Base-by-base conservation (phyloP, 805 yeast genomes). In the Suhomyces sp. region DNA sequence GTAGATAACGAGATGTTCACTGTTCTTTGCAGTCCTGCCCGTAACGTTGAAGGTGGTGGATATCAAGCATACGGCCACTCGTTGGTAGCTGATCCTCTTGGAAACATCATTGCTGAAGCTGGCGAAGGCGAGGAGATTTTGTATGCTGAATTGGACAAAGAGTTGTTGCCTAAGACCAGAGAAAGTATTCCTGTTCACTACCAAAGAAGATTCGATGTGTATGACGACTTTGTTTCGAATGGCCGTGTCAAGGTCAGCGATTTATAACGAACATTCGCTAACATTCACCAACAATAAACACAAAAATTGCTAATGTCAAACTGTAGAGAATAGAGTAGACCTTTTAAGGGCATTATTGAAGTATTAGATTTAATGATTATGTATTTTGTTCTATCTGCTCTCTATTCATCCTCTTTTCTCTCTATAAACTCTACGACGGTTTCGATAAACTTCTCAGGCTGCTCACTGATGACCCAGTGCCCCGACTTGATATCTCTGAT, bases 381-480 rank as follows among this genome's bases (percentile, higher is more conserved):
- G n/a, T 29, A 12, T 12, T 29, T 29, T 29, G 33, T 29, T 12
- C n/a, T 12, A 26, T 9, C 27, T 26, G 6, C 1, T 26, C 8
- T 35, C 45, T 44, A 47, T 4, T 59, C 62, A 48, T 76, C 79
- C 56, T 76, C 80, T 49, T 71, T 67, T 48, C 73, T 65, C 52
- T 82, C 83, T 5, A 90, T 76, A 70, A 84, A 92, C 27, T 86
- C 87, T 27, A 75, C 77, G 13, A 88, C 82, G 6, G 72, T 70
- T 3, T 77, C 81, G 23, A 89, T 73, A 57, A 93, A 90, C 63
- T 86, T 96, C 6, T 73, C 60, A 0, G 98, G 97, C 59, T 87
- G 86, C 64, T 93, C 97, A 41, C 90, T 83, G 58, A 90, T 90
- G 13, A 92, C 81, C 97, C 97, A 93, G 68, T 93, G 99, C 1